phyloP scores from a whole-genome alignment of 331 rosid genomes.

The Quercus tomentella region DNA sequence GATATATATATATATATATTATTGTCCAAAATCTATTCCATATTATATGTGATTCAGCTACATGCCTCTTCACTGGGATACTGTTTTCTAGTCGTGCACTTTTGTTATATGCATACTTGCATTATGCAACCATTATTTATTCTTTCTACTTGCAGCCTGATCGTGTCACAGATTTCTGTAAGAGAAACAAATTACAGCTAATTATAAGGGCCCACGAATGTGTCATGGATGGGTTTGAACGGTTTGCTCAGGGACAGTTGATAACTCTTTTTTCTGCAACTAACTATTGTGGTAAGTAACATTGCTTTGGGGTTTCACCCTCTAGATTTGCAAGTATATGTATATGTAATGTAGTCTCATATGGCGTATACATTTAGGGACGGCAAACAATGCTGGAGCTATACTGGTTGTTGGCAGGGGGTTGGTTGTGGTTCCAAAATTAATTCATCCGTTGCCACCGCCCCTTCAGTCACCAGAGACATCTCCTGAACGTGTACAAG shows the following conservation, averaged over 20 bases:
- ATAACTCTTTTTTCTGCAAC: slow-evolving; percentile 98
- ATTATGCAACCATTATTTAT: slow-evolving; percentile 4
- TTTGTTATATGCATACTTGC: slow-evolving; percentile 3
- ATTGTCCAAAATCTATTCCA: neutral
- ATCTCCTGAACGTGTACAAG: slow-evolving; percentile 85
- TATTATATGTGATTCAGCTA: neutral
- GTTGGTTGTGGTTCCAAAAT: slow-evolving; percentile 95
- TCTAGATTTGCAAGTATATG: neutral
- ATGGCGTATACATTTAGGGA: slow-evolving; percentile 47
- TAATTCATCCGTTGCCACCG: slow-evolving; percentile 97
- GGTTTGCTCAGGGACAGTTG: slow-evolving; percentile 98
- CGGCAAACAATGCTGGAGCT: slow-evolving; percentile 99
- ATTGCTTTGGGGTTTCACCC: neutral
- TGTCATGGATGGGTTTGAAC: slow-evolving; percentile 99
- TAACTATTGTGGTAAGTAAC: slow-evolving; percentile 86
- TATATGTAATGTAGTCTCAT: slow-evolving; percentile 18
- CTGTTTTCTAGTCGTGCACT: neutral
- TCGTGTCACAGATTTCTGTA: slow-evolving; percentile 92
- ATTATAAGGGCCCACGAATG: slow-evolving; percentile 98
- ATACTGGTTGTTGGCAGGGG: slow-evolving; percentile 97
- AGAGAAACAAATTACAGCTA: slow-evolving; percentile 93
- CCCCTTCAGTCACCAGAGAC: slow-evolving; percentile 96
- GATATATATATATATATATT: neutral
- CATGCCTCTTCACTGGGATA: neutral
- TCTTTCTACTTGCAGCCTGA: slow-evolving; percentile 77